phyloP scores from a whole-genome alignment of 2,329 filamentous ascomycete species.

The Diaporthe velutina region DNA sequence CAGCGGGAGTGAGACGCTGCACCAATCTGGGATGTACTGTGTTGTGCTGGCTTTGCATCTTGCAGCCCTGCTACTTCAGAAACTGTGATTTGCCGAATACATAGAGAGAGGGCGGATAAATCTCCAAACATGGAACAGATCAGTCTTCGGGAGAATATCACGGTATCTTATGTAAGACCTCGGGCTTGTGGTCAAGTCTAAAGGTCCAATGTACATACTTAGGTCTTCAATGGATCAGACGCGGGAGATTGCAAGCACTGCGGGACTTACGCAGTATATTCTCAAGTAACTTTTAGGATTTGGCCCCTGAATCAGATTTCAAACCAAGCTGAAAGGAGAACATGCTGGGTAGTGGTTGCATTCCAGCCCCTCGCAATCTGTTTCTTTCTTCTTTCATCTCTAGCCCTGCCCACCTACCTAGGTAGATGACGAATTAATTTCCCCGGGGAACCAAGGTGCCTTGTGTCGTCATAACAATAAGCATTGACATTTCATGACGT shows the following conservation, averaged over 20 bases:
- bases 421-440: not conserved
- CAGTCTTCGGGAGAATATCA: not conserved
- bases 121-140: not conserved
- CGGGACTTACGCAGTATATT: not conserved
- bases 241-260: not conserved
- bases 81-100: not conserved
- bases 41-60: not conserved
- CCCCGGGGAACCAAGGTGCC: not conserved
- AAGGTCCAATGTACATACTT: not conserved
- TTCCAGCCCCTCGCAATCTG: not conserved
- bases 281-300: not conserved
- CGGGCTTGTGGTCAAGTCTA: not conserved
- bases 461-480: not conserved
- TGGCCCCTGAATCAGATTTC: not conserved
- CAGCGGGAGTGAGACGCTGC: not conserved
- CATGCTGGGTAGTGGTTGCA: not conserved
- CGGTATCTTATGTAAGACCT: not conserved
- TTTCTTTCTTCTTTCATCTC: not conserved
- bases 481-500: not conserved
- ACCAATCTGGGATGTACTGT: not conserved
- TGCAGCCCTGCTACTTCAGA: not conserved
- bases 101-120: not conserved
- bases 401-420: not conserved
- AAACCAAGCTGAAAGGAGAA: not conserved
- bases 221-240: not conserved